Evolutionary conservation across 768 basidiomycete species (phyloP).

Genomic region (Leccinum uliginosum): DNA sequence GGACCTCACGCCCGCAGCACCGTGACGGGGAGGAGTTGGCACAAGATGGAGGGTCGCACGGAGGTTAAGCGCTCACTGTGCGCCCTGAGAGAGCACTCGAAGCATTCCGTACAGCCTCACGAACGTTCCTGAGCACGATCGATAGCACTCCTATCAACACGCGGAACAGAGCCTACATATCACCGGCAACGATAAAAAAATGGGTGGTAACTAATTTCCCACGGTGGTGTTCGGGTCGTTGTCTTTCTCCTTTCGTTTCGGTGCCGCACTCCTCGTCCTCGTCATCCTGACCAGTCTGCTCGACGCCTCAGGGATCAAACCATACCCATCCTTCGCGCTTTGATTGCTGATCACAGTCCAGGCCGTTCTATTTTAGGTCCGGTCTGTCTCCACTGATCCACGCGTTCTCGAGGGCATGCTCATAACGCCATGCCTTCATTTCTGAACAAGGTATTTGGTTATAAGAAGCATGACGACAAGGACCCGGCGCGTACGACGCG

Average conservation of each 20-base stretch:
- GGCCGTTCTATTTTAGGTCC: constrained; percentile 1
- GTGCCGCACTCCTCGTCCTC: not conserved
- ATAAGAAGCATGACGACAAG: constrained; percentile 62
- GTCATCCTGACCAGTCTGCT: not conserved
- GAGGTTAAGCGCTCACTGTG: constrained; percentile 17
- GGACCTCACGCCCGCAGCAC: not conserved
- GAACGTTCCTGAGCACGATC: constrained; percentile 17
- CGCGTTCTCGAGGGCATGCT: constrained; percentile 14
- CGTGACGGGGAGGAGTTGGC: not conserved
- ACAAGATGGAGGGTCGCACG: constrained; percentile 3
- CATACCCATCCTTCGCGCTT: not conserved
- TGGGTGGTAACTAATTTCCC: constrained; percentile 4
- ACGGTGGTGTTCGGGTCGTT: constrained; percentile 5
- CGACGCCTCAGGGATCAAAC: not conserved
- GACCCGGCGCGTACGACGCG: constrained; percentile 30
- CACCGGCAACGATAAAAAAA: not conserved
- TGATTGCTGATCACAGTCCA: constrained; percentile 5
- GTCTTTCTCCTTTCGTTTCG: not conserved
- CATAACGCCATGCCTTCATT: constrained; percentile 52
- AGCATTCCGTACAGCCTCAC: constrained; percentile 24
- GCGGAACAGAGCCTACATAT: not conserved
- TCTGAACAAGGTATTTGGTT: constrained; percentile 72
- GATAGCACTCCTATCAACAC: not conserved
- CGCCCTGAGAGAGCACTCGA: not conserved
- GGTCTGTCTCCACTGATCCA: constrained; percentile 11